Base-by-base conservation (phyloP, 1,139 yeast genomes). In the Geotrichum klebahnii region DNA sequence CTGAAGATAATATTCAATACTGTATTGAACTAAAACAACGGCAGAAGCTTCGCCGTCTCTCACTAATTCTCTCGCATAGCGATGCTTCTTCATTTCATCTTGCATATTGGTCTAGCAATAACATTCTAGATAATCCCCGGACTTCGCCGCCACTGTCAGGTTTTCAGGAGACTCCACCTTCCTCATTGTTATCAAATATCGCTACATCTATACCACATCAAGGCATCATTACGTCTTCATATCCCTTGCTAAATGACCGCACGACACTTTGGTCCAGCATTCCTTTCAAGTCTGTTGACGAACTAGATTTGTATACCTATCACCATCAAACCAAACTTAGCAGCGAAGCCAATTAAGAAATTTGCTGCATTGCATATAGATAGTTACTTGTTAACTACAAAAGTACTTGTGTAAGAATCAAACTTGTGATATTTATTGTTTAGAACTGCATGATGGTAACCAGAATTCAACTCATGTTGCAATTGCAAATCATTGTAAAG, bases 251-350 rank as follows among this genome's bases (percentile, higher is more conserved):
- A 5, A 16, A 5, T 4, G 12, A 29, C 14, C 45, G 36, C 10
- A 28, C 37, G 19, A 28, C 38, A 5, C 19, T 42, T 29, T 42
- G 45, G 32, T 29, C 34, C n/a, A 17, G 17, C 12, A 14, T 31
- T 20, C 34, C 37, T 2, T 46, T 46, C 22, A 33, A 39, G 34
- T 31, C 28, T 9, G 43, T 39, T 12, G 50, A 46, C 29, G 50
- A 46, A 34, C 35, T 40, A 24, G 50, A 46, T 31, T 28, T 46
- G 29, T 46, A 32, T 20, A 24, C 19, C 16, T 46, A 39, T 37
- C 45, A 46, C 26, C 31, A 40, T 26, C n/a, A n/a, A n/a, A n/a
- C n/a, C n/a, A n/a, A n/a, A n/a, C n/a, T n/a, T n/a, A n/a, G n/a
- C n/a, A n/a, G n/a, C n/a, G n/a, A n/a, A n/a, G n/a, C n/a, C n/a